These are phyloP conservation scores for Malus hybrid DNA, from an alignment of 331 rosid genomes.

Conservation along the genomic window DNA sequence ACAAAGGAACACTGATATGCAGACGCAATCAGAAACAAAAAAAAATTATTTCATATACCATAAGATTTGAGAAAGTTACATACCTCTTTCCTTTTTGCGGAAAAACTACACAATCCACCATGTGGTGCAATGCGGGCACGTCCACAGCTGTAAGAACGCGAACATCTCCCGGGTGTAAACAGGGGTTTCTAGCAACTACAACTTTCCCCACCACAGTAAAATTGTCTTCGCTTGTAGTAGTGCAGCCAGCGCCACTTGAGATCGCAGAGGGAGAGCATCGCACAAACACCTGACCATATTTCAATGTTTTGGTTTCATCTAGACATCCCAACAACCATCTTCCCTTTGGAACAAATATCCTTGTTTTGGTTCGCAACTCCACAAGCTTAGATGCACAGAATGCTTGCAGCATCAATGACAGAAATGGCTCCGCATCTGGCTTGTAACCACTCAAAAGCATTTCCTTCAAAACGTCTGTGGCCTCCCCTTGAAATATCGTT, in stretches of 20 bases:
- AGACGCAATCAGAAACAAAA: not conserved
- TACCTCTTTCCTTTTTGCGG: slow-evolving; percentile 69
- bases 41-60: not conserved
- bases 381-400: slow-evolving; percentile 45
- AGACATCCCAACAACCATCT: slow-evolving; percentile 75
- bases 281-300: slow-evolving; percentile 67
- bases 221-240: not conserved
- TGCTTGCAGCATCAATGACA: slow-evolving; percentile 27
- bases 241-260: not conserved
- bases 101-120: slow-evolving; percentile 65
- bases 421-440: slow-evolving; percentile 35
- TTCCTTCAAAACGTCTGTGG: slow-evolving; percentile 14
- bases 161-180: slow-evolving; percentile 64
- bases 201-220: slow-evolving; percentile 24
- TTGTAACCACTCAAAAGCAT: slow-evolving; percentile 26
- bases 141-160: slow-evolving; percentile 36
- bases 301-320: slow-evolving; percentile 54
- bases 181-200: slow-evolving; percentile 68
- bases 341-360: slow-evolving; percentile 41
- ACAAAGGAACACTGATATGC: not conserved
- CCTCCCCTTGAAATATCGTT: slow-evolving; percentile 22
- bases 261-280: slow-evolving; percentile 25
- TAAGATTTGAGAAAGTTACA: not conserved
- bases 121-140: slow-evolving; percentile 24
- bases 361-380: slow-evolving; percentile 34